Base-by-base conservation (phyloP, 2,329 filamentous ascomycete species). In the Phaeosphaeriaceae sp. region DNA sequence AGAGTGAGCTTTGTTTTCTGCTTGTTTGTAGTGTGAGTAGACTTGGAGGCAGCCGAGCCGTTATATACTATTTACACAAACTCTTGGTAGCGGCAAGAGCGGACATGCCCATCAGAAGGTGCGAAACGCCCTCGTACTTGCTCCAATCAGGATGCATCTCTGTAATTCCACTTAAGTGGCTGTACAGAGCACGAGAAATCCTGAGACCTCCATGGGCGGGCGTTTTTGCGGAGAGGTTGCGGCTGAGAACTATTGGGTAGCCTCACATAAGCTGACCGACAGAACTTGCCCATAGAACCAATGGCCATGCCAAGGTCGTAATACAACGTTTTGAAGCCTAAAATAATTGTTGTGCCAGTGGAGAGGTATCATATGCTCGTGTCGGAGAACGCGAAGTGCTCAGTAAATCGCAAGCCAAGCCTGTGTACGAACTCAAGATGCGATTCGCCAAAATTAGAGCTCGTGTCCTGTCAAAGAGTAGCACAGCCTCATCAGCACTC, bases 181-280 rank as follows among this genome's bases (percentile, higher is more conserved):
- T 52, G 35, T 43, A 43, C 32, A 42, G 9, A 52, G 22, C 49
- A 52, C 49, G 49, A 52, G 49, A 22, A 50, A 22, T n/a, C n/a
- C 28, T 42, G 21, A 52, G 15, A 30, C 32, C 15, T 50, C 30
- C 30, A 50, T 28, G 44, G 11, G 44, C 15, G 21, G 54, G 44
- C 49, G 43, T 19, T 50, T 24, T 51, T 10, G 47, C 22, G 28
- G 40, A 52, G 30, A 26, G 21, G 30, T 54, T 64, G 57, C 44
- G 55, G 56, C 51, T 60, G 61, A 55, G 28, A 26, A 42, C 10
- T 21, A 59, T 60, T 59, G 59, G 59, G 21, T 44, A 55, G 52
- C 48, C 55, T 59, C 24, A 53, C 28, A 66, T 62, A 59, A 64
- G 63, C 58, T 64, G 56, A 64, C 47, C 13, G 35, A 21, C 24